Evolutionary conservation across 192 early-diverging fungal genomes (phyloP).

Genomic region (Funneliformis geosporum): DNA sequence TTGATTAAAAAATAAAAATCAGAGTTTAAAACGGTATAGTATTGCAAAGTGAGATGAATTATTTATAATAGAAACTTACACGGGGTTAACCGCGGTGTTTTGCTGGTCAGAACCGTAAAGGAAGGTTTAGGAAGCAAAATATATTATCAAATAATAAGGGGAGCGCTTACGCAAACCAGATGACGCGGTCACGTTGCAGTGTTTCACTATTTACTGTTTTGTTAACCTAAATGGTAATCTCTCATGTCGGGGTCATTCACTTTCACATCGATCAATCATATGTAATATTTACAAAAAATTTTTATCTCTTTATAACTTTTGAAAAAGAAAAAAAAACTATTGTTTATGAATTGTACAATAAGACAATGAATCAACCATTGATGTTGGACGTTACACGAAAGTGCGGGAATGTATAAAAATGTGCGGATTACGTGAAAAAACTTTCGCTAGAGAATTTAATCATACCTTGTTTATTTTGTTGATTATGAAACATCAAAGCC

Average conservation of each 20-base stretch:
- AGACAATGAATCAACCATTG: no score
- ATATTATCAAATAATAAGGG: background rate
- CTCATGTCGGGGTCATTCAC: background rate
- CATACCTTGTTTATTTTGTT: no score
- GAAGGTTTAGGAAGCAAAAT: conserved; percentile 12
- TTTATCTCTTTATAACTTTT: no score
- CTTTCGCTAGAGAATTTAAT: no score
- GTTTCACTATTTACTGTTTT: background rate
- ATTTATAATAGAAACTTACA: conserved; percentile 10
- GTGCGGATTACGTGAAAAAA: no score
- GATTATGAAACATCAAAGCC: no score
- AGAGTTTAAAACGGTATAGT: background rate
- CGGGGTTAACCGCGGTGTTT: background rate
- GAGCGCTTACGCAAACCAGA: conserved; percentile 19
- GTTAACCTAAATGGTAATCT: background rate
- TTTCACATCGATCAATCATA: background rate
- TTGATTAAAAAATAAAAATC: no score
- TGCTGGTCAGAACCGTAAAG: background rate
- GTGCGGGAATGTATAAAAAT: no score
- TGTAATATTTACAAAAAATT: background rate
- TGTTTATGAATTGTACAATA: no score
- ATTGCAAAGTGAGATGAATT: background rate
- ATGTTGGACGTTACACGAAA: no score
- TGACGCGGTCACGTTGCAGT: conserved; percentile 17
- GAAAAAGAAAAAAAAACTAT: no score